Percentiles rank a stretch among this genome's conserved stretches.
Conservation (phyloP, 1,139 yeast genomes). For the Zygotorulaspora mrakii region DNA sequence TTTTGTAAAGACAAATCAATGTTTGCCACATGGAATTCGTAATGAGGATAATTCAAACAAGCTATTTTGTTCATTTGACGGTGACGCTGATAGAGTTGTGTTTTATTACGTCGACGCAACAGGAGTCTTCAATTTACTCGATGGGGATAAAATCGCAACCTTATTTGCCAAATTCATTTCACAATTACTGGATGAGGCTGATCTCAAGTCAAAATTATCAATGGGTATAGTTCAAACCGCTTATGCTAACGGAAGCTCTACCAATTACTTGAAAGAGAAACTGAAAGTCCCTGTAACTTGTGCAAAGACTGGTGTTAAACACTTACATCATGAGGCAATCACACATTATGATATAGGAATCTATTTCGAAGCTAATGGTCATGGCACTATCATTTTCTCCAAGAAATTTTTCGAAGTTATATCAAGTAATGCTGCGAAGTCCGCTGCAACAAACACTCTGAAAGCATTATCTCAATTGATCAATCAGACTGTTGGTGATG, state of each 20-base stretch:
- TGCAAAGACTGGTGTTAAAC: constrained; percentile 95
- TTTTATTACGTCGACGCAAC: constrained; percentile 61
- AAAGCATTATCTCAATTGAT: constrained; percentile 63
- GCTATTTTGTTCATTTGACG: constrained; percentile 85
- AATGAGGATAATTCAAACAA: constrained; percentile 38
- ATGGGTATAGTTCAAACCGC: constrained; percentile 97
- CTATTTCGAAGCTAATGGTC: constrained; percentile 99
- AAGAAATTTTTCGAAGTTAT: constrained; percentile 46
- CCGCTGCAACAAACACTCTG: constrained; percentile 49
- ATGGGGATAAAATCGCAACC: constrained; percentile 93
- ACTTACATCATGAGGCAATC: constrained; percentile 85
- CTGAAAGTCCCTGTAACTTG: constrained; percentile 78
- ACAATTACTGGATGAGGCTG: constrained; percentile 45
- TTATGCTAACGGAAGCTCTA: constrained; percentile 92
- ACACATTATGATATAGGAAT: constrained; percentile 82
- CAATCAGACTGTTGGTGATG: constrained; percentile 97
- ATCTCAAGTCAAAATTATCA: constrained; percentile 41
- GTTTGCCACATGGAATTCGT: constrained; percentile 59
- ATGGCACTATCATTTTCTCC: constrained; percentile 88
- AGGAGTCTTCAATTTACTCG: constrained; percentile 62
- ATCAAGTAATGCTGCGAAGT: constrained; percentile 38
- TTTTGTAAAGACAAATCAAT: constrained; percentile 84
- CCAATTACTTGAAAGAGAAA: constrained; percentile 59
- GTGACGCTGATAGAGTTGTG: constrained; percentile 94
- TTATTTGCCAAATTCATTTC: constrained; percentile 69